Percentiles rank a stretch among this genome's conserved stretches.
These are phyloP conservation scores for Rhizopogon sp. DNA, from an alignment of 768 basidiomycete species.

Conservation along the genomic window DNA sequence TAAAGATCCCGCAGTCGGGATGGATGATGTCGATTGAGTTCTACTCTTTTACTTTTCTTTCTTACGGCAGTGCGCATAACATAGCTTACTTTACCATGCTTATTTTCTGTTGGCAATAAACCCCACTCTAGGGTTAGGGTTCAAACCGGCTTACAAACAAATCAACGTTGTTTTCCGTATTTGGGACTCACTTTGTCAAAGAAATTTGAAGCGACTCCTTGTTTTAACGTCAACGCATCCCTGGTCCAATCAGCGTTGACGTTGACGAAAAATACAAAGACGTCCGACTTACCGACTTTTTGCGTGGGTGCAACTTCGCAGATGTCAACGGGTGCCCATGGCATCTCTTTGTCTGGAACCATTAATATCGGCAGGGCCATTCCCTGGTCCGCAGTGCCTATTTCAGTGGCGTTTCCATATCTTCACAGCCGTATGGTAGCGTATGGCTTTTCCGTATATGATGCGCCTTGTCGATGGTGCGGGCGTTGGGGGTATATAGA, in stretches of 20 bases:
- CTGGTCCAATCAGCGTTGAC: neutral
- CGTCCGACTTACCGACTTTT: too few relatives aligned
- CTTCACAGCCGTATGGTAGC: neutral
- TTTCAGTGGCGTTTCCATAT: neutral
- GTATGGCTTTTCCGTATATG: constrained; percentile 11
- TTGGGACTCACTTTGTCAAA: constrained; percentile 22
- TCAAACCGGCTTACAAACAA: constrained; percentile 5
- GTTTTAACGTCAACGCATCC: neutral
- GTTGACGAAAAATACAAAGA: constrained; percentile 10
- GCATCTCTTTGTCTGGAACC: constrained; percentile 4
- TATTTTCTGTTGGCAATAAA: neutral
- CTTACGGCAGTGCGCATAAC: constrained; percentile 3
- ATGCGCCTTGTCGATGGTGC: constrained; percentile 1
- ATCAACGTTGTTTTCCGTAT: constrained; percentile 23
- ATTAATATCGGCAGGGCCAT: constrained; percentile 1
- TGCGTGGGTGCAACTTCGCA: constrained; percentile 2
- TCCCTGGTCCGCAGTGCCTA: neutral
- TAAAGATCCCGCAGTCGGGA: constrained; percentile 11
- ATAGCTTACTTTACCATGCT: constrained; percentile 12
- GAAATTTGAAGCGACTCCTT: constrained; percentile 2
- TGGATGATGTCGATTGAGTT: constrained; percentile 30
- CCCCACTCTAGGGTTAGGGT: constrained; percentile 5
- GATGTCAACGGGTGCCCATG: constrained; percentile 1
- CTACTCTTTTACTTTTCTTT: too few relatives aligned
- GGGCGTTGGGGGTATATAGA: neutral